Evolutionary conservation across 139 green algal genomes (phyloP).

Genomic region (Tetradesmus obliquus): DNA sequence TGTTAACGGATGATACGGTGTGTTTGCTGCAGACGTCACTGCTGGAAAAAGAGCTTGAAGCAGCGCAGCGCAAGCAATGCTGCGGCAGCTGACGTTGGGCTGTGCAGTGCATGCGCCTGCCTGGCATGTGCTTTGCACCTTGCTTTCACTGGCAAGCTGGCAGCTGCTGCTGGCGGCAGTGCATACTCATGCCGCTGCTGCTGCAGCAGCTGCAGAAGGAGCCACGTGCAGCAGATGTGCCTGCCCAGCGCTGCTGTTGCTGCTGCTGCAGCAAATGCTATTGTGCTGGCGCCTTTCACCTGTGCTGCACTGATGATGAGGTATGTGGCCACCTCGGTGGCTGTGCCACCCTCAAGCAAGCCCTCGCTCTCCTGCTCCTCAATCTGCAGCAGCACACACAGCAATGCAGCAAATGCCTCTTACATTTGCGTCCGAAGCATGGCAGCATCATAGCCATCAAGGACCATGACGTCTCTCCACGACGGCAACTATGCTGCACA

Average conservation of each 20-base stretch:
- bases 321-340: conserved; percentile 52
- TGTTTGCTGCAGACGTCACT: no score
- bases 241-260: not conserved
- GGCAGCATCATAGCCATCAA: not conserved
- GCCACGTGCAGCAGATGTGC: not conserved
- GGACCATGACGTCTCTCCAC: no score
- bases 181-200: not conserved
- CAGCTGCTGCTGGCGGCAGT: not conserved
- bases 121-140: not conserved
- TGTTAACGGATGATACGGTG: no score
- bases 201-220: not conserved
- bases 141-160: not conserved
- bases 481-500: no score
- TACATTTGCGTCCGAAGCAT: not conserved
- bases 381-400: not conserved
- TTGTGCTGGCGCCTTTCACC: not conserved
- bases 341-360: conserved; percentile 44
- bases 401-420: not conserved
- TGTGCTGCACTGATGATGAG: conserved; percentile 60
- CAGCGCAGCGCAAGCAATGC: not conserved
- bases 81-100: not conserved
- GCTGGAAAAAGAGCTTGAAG: no score
- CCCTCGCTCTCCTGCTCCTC: conserved; percentile 44
- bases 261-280: not conserved
- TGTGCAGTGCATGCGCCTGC: not conserved